phyloP scores from a whole-genome alignment of 1,139 yeast genomes.

The Geotrichum carabidarum region DNA sequence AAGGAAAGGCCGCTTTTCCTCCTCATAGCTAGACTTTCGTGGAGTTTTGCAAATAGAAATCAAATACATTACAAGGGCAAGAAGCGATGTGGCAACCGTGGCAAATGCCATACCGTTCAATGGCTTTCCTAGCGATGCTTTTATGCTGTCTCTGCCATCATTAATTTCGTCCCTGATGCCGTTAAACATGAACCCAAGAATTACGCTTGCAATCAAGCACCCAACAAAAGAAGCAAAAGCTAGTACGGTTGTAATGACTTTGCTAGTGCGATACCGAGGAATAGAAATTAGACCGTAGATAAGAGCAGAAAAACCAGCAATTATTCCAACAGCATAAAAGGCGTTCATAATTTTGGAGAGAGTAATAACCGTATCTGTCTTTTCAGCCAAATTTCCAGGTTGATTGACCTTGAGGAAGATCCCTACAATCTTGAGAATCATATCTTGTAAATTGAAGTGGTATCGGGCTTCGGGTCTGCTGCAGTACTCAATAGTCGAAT shows the following conservation, averaged over 20 bases:
- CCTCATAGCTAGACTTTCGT: background rate
- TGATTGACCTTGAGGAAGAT: background rate
- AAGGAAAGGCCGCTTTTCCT: background rate
- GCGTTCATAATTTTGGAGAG: background rate
- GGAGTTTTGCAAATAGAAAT: background rate
- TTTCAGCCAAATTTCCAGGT: background rate
- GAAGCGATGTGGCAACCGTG: background rate
- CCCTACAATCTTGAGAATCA: background rate
- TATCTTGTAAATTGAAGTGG: conserved; percentile 1
- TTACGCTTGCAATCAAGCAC: background rate
- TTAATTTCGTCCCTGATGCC: background rate
- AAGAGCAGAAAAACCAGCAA: background rate
- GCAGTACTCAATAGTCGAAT: background rate
- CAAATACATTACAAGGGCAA: background rate
- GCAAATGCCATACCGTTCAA: background rate
- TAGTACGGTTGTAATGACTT: background rate
- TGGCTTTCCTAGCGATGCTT: background rate
- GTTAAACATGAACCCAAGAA: background rate
- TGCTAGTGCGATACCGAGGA: background rate
- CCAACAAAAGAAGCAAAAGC: background rate
- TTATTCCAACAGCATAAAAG: background rate
- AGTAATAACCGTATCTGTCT: background rate
- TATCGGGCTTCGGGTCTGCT: background rate
- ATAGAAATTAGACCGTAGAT: background rate
- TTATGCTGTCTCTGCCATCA: background rate